Base-by-base conservation (phyloP, 345 rosid genomes). In the Excoecaria cochinchinensis region DNA sequence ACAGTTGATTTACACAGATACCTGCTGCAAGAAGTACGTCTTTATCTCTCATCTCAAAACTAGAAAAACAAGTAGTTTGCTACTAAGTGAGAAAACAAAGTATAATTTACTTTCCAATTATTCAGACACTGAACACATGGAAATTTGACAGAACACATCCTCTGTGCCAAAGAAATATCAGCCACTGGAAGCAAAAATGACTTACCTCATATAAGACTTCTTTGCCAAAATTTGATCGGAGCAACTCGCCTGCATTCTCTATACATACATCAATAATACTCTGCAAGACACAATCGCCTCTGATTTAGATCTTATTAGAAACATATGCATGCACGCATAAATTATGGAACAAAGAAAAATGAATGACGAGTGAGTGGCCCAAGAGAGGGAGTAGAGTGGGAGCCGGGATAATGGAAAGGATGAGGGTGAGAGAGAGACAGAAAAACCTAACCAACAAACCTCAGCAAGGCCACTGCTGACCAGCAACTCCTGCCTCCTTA, bases 391-490 rank as follows among this genome's bases (percentile, higher is more conserved):
- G 62, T 21, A 44, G 0, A 10, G 48, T 6, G 48, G 24, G 21
- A 19, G 22, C 2, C 1, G 24, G 22, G n/a, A 36, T n/a, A 31
- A 51, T 42, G 22, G 0, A 56, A 56, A 56, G 22, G 21, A 39
- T 39, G 21, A 38, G 66, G 1, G 17, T 8, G 65, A 57, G 72
- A 77, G 70, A 15, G 44, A 36, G 1, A 44, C 25, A 38, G 40
- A 22, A 69, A 15, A 36, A 31, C n/a, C 6, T 6, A 52, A 74
- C 47, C 38, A 77, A 83, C 85, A 72, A 65, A 94, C 99, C 99
- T 91, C 94, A 69, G 97, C 99, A 81, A 95, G 93, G 77, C 97
- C 94, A 73, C 95, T 91, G 70, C 79, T 73, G 44, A 95, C 78
- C 75, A 95, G 78, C 87, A 95, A 76, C 78, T 95, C 99, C 72